A percentile compares a stretch with the other conserved stretches of the same genome.
Conservation (phyloP, 768 basidiomycete species). For the Podaxis sp. region DNA sequence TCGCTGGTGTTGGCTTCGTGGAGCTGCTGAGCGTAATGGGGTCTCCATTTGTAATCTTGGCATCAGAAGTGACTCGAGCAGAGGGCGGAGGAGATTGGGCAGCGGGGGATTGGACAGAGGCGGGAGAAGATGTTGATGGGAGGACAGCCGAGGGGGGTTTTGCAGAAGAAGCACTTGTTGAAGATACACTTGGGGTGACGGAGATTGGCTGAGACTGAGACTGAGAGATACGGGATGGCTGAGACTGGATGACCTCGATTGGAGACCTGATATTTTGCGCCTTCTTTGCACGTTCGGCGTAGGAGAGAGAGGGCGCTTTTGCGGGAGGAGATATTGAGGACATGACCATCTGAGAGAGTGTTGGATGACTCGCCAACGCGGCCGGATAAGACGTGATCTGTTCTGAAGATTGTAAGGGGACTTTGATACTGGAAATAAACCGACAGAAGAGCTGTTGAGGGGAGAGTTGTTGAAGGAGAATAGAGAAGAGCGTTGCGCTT, state of each 20-base stretch:
- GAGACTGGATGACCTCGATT: constrained; percentile 9
- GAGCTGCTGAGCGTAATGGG: not conserved
- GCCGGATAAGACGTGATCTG: constrained; percentile 14
- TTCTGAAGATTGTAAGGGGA: not conserved
- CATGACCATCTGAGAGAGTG: constrained; percentile 21
- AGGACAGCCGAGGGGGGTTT: constrained; percentile 10
- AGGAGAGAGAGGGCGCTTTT: constrained; percentile 45
- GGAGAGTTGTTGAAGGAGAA: not conserved
- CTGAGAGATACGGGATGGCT: constrained; percentile 12
- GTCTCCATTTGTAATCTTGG: not conserved
- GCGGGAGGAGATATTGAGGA: constrained; percentile 19
- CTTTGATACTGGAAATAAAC: not conserved
- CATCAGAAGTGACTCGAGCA: not conserved
- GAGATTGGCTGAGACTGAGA: constrained; percentile 11
- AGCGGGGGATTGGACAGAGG: not conserved
- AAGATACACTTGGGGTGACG: constrained; percentile 7
- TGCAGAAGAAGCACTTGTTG: constrained; percentile 3
- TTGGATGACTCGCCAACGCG: constrained; percentile 8
- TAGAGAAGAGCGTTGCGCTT: constrained; percentile 13
- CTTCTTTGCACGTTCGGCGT: constrained; percentile 54
- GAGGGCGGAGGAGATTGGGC: not conserved
- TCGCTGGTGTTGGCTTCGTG: constrained; percentile 13
- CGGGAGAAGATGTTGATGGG: constrained; percentile 3
- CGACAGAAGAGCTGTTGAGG: not conserved
- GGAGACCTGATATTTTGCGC: constrained; percentile 36